Evolutionary conservation across 2,329 filamentous ascomycete species (phyloP).

Genomic region (Scedosporium boydii): DNA sequence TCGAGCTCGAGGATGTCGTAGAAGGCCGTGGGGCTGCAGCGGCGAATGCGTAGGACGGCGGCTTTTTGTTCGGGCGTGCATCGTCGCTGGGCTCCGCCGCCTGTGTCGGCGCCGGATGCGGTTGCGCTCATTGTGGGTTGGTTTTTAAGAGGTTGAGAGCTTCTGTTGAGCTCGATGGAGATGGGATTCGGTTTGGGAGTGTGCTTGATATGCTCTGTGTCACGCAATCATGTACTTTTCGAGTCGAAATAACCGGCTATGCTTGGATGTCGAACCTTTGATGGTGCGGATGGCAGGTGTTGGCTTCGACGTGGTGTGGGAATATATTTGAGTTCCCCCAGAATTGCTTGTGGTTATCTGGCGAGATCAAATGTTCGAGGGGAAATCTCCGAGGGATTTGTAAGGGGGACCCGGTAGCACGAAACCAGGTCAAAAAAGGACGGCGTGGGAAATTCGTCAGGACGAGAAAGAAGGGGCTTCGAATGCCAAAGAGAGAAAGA

Average conservation of each 20-base stretch:
- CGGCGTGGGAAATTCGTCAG: too few species aligned
- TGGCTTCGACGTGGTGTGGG: neutral
- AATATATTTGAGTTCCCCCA: neutral
- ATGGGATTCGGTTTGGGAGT: neutral
- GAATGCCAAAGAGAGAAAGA: neutral
- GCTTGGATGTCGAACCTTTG: neutral
- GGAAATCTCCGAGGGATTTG: neutral
- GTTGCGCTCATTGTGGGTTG: constrained; percentile 13
- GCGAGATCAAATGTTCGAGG: neutral
- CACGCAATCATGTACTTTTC: too few species aligned
- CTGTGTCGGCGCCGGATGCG: constrained; percentile 42
- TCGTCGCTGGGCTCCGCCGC: constrained; percentile 45
- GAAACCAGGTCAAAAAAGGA: too few species aligned
- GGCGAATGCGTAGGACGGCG: constrained; percentile 79
- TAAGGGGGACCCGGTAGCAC: too few species aligned
- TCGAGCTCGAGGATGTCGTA: constrained; percentile 87
- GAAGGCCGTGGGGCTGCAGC: constrained; percentile 77
- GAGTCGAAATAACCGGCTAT: neutral
- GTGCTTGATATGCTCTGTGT: too few species aligned
- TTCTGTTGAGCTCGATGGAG: neutral
- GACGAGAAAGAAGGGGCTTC: neutral
- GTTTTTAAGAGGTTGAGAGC: neutral
- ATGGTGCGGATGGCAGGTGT: neutral
- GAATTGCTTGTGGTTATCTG: neutral
- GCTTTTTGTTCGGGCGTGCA: constrained; percentile 87